A percentile compares a stretch with the other conserved stretches of the same genome.
Evolutionary conservation across 2,329 filamentous ascomycete genomes (phyloP).

Genomic region (Aspergillus pseudoviridinutans): DNA sequence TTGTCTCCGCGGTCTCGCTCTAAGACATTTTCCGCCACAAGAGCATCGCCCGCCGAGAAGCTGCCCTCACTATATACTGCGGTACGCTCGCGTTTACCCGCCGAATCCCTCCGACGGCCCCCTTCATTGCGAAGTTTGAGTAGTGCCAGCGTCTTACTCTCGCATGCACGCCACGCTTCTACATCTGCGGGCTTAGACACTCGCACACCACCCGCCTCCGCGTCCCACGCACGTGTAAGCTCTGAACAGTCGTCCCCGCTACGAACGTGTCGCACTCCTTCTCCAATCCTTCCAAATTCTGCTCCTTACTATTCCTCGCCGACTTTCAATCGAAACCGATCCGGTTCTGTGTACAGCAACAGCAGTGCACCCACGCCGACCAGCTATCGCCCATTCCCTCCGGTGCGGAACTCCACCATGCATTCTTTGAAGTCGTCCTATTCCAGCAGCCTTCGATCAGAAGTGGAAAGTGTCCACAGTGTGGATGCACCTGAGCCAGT

Average conservation of each 20-base stretch:
- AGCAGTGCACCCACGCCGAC: slow-evolving; percentile 15
- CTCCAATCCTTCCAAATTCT: slow-evolving; percentile 16
- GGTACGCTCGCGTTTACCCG: slow-evolving; percentile 12
- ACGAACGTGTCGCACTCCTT: slow-evolving; percentile 11
- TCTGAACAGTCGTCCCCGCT: slow-evolving; percentile 13
- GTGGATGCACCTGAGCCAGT: slow-evolving; percentile 8
- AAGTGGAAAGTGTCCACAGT: slow-evolving; percentile 17
- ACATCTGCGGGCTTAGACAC: slow-evolving; percentile 9
- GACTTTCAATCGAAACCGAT: slow-evolving; percentile 18
- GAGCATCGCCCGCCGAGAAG: slow-evolving; percentile 20
- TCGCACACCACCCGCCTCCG: slow-evolving; percentile 13
- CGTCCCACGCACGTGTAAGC: slow-evolving; percentile 14
- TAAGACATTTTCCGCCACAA: slow-evolving; percentile 22
- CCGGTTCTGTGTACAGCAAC: slow-evolving; percentile 21
- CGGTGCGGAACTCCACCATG: slow-evolving; percentile 23
- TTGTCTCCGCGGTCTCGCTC: slow-evolving; percentile 17
- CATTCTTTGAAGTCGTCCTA: slow-evolving; percentile 25
- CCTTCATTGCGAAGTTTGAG: slow-evolving; percentile 24
- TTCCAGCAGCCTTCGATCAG: slow-evolving; percentile 27
- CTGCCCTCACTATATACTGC: not conserved
- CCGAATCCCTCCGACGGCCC: slow-evolving; percentile 18
- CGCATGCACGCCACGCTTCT: slow-evolving; percentile 12
- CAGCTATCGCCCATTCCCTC: slow-evolving; percentile 17
- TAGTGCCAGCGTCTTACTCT: slow-evolving; percentile 18
- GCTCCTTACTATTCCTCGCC: slow-evolving; percentile 17